Evolutionary conservation across 2,329 filamentous ascomycete species (phyloP), one percentile per base, ranked within the genome.

Genomic region (Paraphaeosphaeria sporulosa): DNA sequence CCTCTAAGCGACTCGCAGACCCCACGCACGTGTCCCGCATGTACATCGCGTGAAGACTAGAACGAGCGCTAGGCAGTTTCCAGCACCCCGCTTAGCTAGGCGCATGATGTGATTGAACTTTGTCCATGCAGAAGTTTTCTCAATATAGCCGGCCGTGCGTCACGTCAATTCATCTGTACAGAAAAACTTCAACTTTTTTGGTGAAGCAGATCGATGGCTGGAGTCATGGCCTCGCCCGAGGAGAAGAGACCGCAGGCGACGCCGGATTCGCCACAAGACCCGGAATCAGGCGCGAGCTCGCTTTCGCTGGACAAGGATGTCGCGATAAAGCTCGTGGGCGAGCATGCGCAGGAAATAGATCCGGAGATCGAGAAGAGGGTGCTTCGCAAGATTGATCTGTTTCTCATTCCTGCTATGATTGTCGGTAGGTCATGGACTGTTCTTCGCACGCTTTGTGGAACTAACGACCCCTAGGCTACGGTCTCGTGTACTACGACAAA

Each of bases 401-500:
- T 89, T 63, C 76, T 91, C 48, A 89, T 91, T 36, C 89, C 89
- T 0, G 84, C 86, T 13, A 91, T 91, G 89, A 69, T 79, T 25
- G 60, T 78, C 25, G 76, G 76, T 78, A 68, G 15, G 69, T 61
- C 4, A 34, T 30, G 15, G 25, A 23, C 32, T 21, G 1, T 13
- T 13, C 19, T 56, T 13, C 53, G 21, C 30, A 5, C 3, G 8
- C 42, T 21, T 23, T 12, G 7, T 23, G 19, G 10, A 21, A 52
- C 55, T 58, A 27, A 58, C 17, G 23, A 38, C 2, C 17, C 21
- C 23, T 27, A 67, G 85, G 85, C 3, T 87, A 90, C 75, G 88
- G 88, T 2, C 79, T 91, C 36, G 88, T 90, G 0, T 90, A 90
- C 75, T 90, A 90, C 71, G 89, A 91, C 73, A 91, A 90, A 81